Evolutionary conservation across 805 yeast genomes (phyloP).

Genomic region (Dipodascus geniculatus): DNA sequence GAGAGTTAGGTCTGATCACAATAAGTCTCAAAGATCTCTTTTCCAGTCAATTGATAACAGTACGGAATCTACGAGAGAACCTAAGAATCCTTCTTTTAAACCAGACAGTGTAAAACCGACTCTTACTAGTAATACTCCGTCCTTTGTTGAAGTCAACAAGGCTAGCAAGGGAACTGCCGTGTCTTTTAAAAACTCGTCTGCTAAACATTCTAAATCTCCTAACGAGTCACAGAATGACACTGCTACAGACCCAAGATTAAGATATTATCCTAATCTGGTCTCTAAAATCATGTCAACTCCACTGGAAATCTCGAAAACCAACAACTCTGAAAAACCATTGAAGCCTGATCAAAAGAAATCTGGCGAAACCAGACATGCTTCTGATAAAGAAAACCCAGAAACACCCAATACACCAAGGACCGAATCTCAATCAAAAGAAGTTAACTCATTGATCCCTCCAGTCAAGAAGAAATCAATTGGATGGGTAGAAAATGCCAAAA

Average conservation of each 20-base stretch:
- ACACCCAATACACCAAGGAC: too few relatives aligned
- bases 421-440: too few relatives aligned
- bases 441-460: too few relatives aligned
- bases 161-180: background rate
- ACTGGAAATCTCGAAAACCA: too few relatives aligned
- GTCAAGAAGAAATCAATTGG: too few relatives aligned
- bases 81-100: background rate
- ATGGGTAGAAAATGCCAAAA: too few relatives aligned
- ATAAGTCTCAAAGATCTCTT: background rate
- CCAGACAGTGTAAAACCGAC: background rate
- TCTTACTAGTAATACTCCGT: background rate
- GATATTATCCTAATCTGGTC: background rate
- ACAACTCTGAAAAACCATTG: too few relatives aligned
- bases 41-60: background rate
- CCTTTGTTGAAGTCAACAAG: background rate
- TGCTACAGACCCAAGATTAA: background rate
- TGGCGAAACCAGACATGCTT: too few relatives aligned
- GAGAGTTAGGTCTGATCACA: background rate
- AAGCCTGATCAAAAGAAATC: too few relatives aligned
- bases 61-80: background rate
- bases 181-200: background rate
- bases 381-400: too few relatives aligned
- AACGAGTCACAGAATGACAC: too few relatives aligned
- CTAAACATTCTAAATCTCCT: too few relatives aligned
- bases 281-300: background rate